A percentile compares a stretch with the other conserved stretches of the same genome.
These are phyloP conservation scores for Boletus patriciae DNA, from an alignment of 768 basidiomycete species.

Conservation along the genomic window DNA sequence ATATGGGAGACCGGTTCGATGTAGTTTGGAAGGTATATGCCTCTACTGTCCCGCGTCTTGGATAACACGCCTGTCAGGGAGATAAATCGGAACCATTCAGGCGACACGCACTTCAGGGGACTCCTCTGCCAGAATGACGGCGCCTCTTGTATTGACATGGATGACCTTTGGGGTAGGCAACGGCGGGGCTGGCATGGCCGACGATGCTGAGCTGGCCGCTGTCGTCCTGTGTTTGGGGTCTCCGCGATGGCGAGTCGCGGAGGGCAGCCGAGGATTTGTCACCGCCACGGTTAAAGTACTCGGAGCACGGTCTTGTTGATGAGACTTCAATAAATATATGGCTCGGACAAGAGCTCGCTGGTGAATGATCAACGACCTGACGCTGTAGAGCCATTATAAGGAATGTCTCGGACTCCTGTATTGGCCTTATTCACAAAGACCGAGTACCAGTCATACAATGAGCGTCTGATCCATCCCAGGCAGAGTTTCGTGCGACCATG, in stretches of 20 bases:
- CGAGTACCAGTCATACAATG: slow-evolving; percentile 1
- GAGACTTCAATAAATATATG: background rate
- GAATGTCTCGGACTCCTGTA: background rate
- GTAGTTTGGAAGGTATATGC: slow-evolving; percentile 96
- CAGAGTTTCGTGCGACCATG: slow-evolving; percentile 15
- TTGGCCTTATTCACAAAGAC: slow-evolving; percentile 10
- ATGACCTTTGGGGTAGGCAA: slow-evolving; percentile 84
- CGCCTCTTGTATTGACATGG: slow-evolving; percentile 93
- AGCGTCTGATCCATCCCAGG: background rate
- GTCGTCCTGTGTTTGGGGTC: slow-evolving; percentile 17
- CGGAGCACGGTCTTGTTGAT: slow-evolving; percentile 8
- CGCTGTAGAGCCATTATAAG: slow-evolving; percentile 4
- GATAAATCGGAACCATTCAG: slow-evolving; percentile 2
- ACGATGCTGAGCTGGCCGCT: slow-evolving; percentile 12
- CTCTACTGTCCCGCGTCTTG: slow-evolving; percentile 89
- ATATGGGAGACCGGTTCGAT: slow-evolving; percentile 98
- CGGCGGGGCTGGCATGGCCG: slow-evolving; percentile 51
- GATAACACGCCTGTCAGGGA: slow-evolving; percentile 16
- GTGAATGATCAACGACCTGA: slow-evolving; percentile 8
- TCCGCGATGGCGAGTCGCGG: slow-evolving; percentile 4
- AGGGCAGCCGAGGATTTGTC: slow-evolving; percentile 11
- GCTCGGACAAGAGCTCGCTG: background rate
- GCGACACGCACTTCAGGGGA: slow-evolving; percentile 76
- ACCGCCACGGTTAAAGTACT: slow-evolving; percentile 10
- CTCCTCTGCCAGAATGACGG: slow-evolving; percentile 89